A percentile compares a stretch with the other conserved stretches of the same genome.
Evolutionary conservation across 768 basidiomycete genomes (phyloP).

Genomic region (Amanita muscaria): DNA sequence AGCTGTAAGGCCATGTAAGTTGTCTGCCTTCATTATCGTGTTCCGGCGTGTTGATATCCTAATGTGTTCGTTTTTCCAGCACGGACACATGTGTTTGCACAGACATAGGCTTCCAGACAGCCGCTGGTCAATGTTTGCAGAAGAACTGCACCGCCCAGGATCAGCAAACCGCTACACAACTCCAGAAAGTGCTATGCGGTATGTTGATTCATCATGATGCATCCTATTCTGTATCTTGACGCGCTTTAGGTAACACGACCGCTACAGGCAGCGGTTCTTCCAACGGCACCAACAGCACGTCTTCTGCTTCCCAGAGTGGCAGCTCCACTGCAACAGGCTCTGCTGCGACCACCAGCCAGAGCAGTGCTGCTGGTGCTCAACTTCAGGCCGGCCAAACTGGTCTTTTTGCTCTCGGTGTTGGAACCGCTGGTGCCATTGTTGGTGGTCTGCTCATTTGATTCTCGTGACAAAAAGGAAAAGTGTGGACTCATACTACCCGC

Average conservation of each 20-base stretch:
- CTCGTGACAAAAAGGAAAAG: background rate
- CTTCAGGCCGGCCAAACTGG: background rate
- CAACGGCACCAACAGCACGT: background rate
- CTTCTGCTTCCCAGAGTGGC: background rate
- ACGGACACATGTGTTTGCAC: constrained; percentile 4
- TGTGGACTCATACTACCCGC: background rate
- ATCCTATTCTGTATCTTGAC: background rate
- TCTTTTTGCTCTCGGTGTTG: background rate
- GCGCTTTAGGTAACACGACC: background rate
- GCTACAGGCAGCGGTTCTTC: background rate
- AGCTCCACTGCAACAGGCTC: background rate
- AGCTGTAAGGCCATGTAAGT: background rate
- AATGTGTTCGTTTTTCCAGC: background rate
- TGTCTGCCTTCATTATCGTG: background rate
- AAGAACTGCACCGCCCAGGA: background rate
- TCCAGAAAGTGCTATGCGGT: background rate
- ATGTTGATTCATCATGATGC: background rate
- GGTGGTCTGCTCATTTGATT: constrained; percentile 6
- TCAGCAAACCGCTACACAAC: background rate
- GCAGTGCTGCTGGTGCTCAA: background rate
- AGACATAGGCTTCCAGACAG: background rate
- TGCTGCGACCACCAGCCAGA: background rate
- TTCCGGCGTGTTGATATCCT: background rate
- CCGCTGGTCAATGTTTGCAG: background rate
- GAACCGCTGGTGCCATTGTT: background rate